Conservation (phyloP, 2,329 filamentous ascomycete genomes). For the Gyromitra esculenta region DNA sequence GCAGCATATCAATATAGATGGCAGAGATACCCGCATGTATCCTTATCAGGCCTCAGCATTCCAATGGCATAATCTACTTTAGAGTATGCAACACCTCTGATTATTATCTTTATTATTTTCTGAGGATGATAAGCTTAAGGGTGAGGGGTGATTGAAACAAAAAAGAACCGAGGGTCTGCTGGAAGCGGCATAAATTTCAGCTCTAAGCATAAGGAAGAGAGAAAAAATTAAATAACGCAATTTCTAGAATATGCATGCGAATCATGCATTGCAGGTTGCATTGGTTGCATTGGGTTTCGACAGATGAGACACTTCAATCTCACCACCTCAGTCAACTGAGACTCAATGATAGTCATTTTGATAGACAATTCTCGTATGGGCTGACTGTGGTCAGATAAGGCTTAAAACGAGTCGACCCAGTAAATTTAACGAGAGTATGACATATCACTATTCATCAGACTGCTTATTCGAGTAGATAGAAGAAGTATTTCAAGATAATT, state of each 20-base stretch:
- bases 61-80: slow-evolving; percentile 31
- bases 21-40: background rate
- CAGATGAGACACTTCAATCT: slow-evolving; percentile 5
- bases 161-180: slow-evolving; percentile 14
- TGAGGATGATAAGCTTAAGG: slow-evolving; percentile 8
- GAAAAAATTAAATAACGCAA: slow-evolving; percentile 36
- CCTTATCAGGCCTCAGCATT: slow-evolving; percentile 22
- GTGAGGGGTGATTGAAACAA: background rate
- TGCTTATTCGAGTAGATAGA: slow-evolving; percentile 10
- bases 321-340: background rate
- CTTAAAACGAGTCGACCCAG: background rate
- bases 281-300: slow-evolving; percentile 1
- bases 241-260: slow-evolving; percentile 32
- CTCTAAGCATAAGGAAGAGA: background rate
- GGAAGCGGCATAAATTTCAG: slow-evolving; percentile 16
- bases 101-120: background rate
- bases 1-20: slow-evolving; percentile 3
- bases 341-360: slow-evolving; percentile 1
- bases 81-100: slow-evolving; percentile 38
- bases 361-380: slow-evolving; percentile 26
- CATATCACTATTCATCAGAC: slow-evolving; percentile 8
- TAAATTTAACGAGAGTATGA: background rate
- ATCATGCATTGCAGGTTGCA: slow-evolving; percentile 19
- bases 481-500: slow-evolving; percentile 9
- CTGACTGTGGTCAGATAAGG: slow-evolving; percentile 29